A percentile compares a stretch with the other conserved stretches of the same genome.
These are phyloP conservation scores for Ceratopteris richardii DNA, from an alignment of 75 land plant genomes.

Conservation along the genomic window DNA sequence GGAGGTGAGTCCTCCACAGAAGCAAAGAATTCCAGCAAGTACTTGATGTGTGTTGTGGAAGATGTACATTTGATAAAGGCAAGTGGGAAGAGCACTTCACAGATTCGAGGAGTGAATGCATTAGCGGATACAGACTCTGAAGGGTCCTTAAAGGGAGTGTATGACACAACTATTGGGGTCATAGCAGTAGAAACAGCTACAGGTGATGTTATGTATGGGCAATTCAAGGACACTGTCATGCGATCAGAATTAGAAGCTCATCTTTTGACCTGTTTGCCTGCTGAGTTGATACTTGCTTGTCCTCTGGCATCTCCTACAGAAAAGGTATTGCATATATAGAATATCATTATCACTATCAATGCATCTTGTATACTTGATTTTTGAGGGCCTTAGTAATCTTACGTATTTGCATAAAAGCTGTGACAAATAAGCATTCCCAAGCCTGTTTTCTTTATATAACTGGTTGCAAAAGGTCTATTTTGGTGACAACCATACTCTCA, in stretches of 20 bases:
- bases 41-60: conserved; percentile 83
- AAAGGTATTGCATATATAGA: conserved; percentile 52
- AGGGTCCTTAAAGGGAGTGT: conserved; percentile 9
- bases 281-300: conserved; percentile 70
- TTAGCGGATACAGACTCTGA: conserved; percentile 7
- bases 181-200: conserved; percentile 88
- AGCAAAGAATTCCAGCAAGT: conserved; percentile 39
- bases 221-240: conserved; percentile 66
- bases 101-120: conserved; percentile 5
- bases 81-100: conserved; percentile 3
- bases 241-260: conserved; percentile 73
- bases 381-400: too few species aligned
- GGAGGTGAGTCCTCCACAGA: conserved; percentile 36
- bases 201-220: conserved; percentile 81
- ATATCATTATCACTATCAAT: background rate
- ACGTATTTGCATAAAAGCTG: too few species aligned
- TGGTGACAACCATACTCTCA: too few species aligned
- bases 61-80: conserved; percentile 1
- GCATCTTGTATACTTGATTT: background rate
- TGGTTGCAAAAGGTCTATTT: too few species aligned
- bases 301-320: conserved; percentile 63
- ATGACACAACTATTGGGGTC: conserved; percentile 63
- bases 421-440: too few species aligned
- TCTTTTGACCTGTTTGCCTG: conserved; percentile 65
- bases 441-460: too few species aligned